phyloP scores from a whole-genome alignment of 306 rosid species.

The Ormosia semicastrata region DNA sequence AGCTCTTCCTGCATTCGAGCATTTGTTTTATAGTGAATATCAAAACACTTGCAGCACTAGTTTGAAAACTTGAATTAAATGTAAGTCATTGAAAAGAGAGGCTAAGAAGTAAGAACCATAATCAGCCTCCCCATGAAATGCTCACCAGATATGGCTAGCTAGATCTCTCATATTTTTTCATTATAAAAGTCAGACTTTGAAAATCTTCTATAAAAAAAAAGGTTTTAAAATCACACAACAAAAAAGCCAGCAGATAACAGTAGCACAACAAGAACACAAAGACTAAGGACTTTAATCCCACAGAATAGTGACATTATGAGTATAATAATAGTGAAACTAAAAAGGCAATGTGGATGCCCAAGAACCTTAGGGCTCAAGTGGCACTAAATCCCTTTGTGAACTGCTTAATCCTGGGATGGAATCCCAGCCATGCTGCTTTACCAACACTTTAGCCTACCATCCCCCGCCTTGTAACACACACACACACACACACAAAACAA shows the following conservation, averaged over 20 bases:
- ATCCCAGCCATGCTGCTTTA: not conserved
- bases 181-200: not conserved
- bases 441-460: not conserved
- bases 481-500: not conserved
- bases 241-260: slow-evolving; percentile 4
- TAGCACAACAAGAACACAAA: slow-evolving; percentile 3
- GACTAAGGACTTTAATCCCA: not conserved
- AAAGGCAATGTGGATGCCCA: not conserved
- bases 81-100: slow-evolving; percentile 4
- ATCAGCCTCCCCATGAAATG: not conserved
- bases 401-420: not conserved
- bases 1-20: slow-evolving; percentile 73
- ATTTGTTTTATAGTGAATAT: not conserved
- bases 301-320: not conserved
- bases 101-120: slow-evolving; percentile 24
- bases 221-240: not conserved
- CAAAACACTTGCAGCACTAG: not conserved
- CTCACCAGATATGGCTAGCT: not conserved
- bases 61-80: slow-evolving; percentile 4
- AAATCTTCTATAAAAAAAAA: not conserved
- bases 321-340: not conserved
- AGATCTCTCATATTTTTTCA: not conserved
- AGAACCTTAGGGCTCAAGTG: not conserved
- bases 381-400: not conserved
- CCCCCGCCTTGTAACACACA: not conserved